Conservation (phyloP, 1,284 basidiomycete species). For the Pseudozyma flocculosa region DNA sequence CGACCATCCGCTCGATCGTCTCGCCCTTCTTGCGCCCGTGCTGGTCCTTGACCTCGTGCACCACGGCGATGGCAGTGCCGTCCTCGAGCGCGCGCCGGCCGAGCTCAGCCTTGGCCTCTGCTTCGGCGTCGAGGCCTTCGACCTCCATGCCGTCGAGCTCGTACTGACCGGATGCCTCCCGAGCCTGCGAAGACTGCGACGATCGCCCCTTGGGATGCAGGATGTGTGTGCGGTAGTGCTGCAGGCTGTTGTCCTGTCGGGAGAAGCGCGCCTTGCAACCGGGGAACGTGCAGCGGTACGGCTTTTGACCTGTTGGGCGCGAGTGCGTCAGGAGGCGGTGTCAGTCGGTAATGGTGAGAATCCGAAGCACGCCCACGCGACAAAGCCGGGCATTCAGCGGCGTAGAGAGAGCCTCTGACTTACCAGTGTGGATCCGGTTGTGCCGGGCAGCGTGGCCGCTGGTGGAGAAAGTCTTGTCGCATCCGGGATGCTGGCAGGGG, state of each 20-base stretch:
- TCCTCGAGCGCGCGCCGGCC: slow-evolving; percentile 47
- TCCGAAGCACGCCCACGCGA: too few species aligned
- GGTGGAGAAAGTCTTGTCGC: slow-evolving; percentile 75
- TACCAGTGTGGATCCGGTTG: slow-evolving; percentile 75
- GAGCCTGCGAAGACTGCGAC: slow-evolving; percentile 23
- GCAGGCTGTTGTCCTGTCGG: slow-evolving; percentile 56
- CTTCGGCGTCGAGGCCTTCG: slow-evolving; percentile 32
- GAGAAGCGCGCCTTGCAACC: slow-evolving; percentile 57
- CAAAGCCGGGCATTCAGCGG: too few species aligned
- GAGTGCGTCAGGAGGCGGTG: too few species aligned
- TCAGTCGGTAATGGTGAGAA: too few species aligned
- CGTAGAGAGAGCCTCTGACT: too few species aligned
- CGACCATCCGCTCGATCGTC: slow-evolving; percentile 44
- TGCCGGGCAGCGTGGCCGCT: slow-evolving; percentile 80
- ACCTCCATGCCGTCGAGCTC: slow-evolving; percentile 27
- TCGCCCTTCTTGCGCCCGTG: slow-evolving; percentile 46
- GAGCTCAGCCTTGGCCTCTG: slow-evolving; percentile 40
- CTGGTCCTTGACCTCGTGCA: slow-evolving; percentile 47
- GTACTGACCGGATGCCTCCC: slow-evolving; percentile 30
- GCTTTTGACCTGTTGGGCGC: slow-evolving; percentile 34
- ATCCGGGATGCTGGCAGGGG: slow-evolving; percentile 64
- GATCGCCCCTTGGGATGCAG: slow-evolving; percentile 47
- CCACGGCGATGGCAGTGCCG: slow-evolving; percentile 53
- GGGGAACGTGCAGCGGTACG: slow-evolving; percentile 55
- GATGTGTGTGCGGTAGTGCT: slow-evolving; percentile 57